phyloP scores from a whole-genome alignment of 1,284 basidiomycete species.

The Malassezia dermatis region DNA sequence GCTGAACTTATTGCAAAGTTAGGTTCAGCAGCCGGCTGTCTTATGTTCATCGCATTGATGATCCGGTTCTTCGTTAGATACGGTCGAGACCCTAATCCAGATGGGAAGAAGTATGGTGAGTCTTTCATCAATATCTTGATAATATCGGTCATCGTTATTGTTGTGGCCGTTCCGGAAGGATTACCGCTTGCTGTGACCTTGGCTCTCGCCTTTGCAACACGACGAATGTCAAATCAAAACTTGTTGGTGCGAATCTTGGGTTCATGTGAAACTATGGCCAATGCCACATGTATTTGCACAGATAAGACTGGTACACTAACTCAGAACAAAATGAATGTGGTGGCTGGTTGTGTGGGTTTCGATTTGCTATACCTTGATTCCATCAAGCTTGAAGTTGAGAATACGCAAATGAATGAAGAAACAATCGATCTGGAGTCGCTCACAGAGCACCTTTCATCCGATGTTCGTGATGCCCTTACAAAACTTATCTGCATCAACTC shows the following conservation, averaged over 20 bases:
- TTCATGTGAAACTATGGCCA: constrained; percentile 97
- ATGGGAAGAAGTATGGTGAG: constrained; percentile 66
- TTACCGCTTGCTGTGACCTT: constrained; percentile 90
- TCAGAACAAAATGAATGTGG: constrained; percentile 87
- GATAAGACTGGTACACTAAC: constrained; percentile 81
- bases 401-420: constrained; percentile 41
- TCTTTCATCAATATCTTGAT: constrained; percentile 87
- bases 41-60: constrained; percentile 75
- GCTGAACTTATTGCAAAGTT: constrained; percentile 89
- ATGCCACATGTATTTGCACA: constrained; percentile 88
- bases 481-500: constrained; percentile 83
- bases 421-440: constrained; percentile 10
- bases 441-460: constrained; percentile 52
- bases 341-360: constrained; percentile 85
- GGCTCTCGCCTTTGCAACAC: constrained; percentile 90
- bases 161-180: constrained; percentile 94
- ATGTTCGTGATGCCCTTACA: constrained; percentile 65
- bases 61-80: constrained; percentile 88
- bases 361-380: constrained; percentile 81
- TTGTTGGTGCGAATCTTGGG: constrained; percentile 87
- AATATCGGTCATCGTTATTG: constrained; percentile 85
- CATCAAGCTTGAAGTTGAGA: constrained; percentile 57
- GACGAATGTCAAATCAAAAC: constrained; percentile 89
- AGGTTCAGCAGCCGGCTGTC: constrained; percentile 68
- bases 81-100: constrained; percentile 17